These are phyloP conservation scores for Crucibulum laeve DNA, from an alignment of 768 basidiomycete genomes.

Conservation along the genomic window DNA sequence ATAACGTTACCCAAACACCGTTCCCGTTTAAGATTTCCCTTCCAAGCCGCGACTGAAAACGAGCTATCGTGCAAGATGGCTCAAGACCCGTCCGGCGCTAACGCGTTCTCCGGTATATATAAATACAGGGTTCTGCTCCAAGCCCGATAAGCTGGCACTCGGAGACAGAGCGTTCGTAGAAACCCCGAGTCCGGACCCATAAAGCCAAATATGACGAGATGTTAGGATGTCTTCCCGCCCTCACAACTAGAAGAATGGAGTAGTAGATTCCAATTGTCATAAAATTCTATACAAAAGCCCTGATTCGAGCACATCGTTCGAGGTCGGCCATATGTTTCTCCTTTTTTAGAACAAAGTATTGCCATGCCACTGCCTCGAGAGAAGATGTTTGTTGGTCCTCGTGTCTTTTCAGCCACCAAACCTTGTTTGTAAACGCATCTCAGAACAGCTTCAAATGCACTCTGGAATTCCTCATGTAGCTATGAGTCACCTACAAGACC, in stretches of 20 bases:
- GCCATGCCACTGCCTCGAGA: neutral
- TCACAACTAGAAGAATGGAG: no score
- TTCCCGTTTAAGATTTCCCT: neutral
- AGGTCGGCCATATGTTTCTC: neutral
- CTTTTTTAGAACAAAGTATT: neutral
- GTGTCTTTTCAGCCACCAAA: neutral
- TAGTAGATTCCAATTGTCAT: no score
- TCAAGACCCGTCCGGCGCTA: slow-evolving; percentile 7
- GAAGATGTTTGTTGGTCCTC: neutral
- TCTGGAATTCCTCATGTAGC: neutral
- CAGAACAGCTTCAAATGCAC: no score
- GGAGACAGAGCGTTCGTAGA: no score
- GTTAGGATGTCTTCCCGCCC: no score
- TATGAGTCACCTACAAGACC: no score
- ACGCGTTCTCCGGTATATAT: neutral
- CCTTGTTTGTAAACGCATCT: neutral
- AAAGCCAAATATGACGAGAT: no score
- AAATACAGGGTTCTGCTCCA: neutral
- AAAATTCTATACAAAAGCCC: no score
- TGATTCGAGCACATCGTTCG: no score
- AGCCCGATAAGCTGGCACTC: neutral
- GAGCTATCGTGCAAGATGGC: neutral
- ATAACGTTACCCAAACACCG: neutral
- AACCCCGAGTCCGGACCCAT: no score
- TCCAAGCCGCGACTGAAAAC: no score